Evolutionary conservation across 805 yeast genomes (phyloP), one percentile per base, ranked within the genome.

Genomic region (Schwanniomyces sp.): DNA sequence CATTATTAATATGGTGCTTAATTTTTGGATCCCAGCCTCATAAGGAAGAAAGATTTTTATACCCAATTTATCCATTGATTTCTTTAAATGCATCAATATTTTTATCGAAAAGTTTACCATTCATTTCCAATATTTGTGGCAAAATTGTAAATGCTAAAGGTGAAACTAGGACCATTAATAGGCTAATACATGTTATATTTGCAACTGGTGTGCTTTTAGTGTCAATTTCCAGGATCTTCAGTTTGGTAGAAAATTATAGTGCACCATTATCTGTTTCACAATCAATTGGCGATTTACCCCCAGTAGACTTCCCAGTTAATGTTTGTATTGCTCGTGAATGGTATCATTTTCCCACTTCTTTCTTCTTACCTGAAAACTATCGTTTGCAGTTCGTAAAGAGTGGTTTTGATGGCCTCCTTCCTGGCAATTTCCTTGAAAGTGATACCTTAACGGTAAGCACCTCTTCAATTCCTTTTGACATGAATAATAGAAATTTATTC

Each of bases 321-420:
- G 85, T 92, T 0, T 92, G 98, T 66, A 76, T 87, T n/a, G 97
- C 97, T 2, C 78, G 96, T 49, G 97, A 92, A 68, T 91, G 97
- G 97, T 90, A 89, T 59, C 87, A 92, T 60, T 91, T 73, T 66
- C 97, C 98, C 8, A 83, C 88, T 0, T 91, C 97, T 0, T 88
- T 91, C 62, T 89, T 91, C 60, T 69, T 92, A 21, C 84, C 88
- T 3, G 76, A 79, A 4, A 71, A 80, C 48, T 76, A 76, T 56
- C 70, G 96, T 53, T 69, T 90, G 21, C 72, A 73, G 56, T 92
- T 89, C 63, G 81, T 88, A 8, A 70, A 75, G 47, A 84, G 90
- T 47, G 94, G 92, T 1, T 92, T 91, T 66, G 81, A 85, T 62
- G 97, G 97, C 0, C 70, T 91, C 51, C 70, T 92, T 30, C 98